Evolutionary conservation across 202 grass and related monocot species (phyloP).

Genomic region (Bolboschoenoplectus hybrid): DNA sequence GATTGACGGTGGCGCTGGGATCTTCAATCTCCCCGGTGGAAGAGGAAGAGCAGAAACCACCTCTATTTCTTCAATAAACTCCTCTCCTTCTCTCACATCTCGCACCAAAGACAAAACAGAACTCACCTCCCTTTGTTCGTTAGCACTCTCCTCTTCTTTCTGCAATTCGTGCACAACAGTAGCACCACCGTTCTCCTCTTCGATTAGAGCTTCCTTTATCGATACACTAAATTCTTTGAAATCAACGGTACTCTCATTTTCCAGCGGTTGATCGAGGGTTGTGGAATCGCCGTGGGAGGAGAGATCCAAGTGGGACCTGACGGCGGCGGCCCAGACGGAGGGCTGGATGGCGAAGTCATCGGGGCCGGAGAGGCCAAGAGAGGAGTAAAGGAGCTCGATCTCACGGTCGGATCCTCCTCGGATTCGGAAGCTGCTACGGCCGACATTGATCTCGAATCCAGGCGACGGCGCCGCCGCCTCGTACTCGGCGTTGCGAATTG

Average conservation of each 20-base stretch:
- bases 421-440: constrained; percentile 65
- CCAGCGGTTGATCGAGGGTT: neutral
- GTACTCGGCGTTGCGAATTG: constrained; percentile 52
- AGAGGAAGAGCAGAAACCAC: neutral
- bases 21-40: constrained; percentile 30
- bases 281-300: neutral
- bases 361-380: constrained; percentile 67
- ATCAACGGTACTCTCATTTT: neutral
- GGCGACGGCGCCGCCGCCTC: neutral
- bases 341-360: constrained; percentile 76
- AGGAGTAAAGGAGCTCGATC: constrained; percentile 61
- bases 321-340: constrained; percentile 64
- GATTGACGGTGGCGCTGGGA: neutral
- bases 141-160: neutral
- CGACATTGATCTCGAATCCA: constrained; percentile 17
- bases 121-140: neutral
- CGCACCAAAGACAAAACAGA: constrained; percentile 11
- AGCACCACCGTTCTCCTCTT: neutral
- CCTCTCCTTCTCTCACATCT: neutral
- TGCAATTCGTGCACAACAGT: neutral
- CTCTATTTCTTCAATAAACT: neutral
- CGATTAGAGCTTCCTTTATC: neutral
- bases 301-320: constrained; percentile 44
- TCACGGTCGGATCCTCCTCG: constrained; percentile 58
- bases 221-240: neutral